A percentile compares a stretch with the other conserved stretches of the same genome.
phyloP scores from a whole-genome alignment of 2,329 filamentous ascomycete species.

The Calonectria naviculata region DNA sequence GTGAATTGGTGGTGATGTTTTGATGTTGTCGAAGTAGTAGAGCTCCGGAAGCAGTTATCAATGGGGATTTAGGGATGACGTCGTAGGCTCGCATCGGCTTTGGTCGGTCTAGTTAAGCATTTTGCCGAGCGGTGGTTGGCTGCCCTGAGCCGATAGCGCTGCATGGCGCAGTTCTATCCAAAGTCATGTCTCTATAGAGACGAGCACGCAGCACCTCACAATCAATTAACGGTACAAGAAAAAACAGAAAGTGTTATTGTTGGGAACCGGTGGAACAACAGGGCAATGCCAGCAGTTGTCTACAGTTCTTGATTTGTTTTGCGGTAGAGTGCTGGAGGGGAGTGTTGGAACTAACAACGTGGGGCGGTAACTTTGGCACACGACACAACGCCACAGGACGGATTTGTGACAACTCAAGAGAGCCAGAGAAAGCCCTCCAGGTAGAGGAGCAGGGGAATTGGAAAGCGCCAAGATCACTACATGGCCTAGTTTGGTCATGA shows the following conservation, averaged over 20 bases:
- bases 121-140: conserved; percentile 14
- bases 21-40: background rate
- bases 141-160: background rate
- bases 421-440: background rate
- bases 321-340: too few relatives aligned
- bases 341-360: too few relatives aligned
- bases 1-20: conserved; percentile 4
- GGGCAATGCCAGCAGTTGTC: too few relatives aligned
- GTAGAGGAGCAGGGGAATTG: background rate
- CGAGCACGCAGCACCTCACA: too few relatives aligned
- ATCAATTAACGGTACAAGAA: too few relatives aligned
- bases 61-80: conserved; percentile 16
- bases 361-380: too few relatives aligned
- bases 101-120: conserved; percentile 7
- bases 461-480: background rate
- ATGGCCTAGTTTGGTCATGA: background rate
- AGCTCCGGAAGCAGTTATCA: background rate
- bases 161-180: background rate
- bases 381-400: too few relatives aligned
- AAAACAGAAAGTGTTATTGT: too few relatives aligned
- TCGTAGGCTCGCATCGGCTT: conserved; percentile 25
- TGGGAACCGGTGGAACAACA: too few relatives aligned
- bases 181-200: too few relatives aligned
- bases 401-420: background rate
- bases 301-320: too few relatives aligned